These are phyloP conservation scores for Elymus sibiricus DNA, from an alignment of 176 grass and related monocot species.

Conservation along the genomic window DNA sequence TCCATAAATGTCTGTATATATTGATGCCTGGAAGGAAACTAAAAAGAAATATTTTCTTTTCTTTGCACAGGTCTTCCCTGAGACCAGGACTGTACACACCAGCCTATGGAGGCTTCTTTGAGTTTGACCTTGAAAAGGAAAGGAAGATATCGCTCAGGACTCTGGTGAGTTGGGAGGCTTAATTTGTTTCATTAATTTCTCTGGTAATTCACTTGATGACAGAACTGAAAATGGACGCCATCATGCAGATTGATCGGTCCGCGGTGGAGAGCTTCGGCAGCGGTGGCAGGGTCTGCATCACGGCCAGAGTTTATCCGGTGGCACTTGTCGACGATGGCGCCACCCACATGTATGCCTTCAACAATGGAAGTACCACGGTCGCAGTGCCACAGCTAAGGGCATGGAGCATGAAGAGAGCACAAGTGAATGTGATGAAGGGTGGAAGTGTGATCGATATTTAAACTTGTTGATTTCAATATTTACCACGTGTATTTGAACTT, in stretches of 20 bases:
- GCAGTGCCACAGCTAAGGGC: not conserved
- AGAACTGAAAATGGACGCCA: not conserved
- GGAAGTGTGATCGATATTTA: not conserved
- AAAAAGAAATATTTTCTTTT: not conserved
- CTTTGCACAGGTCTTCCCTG: not conserved
- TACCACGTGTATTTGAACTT: no score
- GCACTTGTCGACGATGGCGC: not conserved
- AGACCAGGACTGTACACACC: not conserved
- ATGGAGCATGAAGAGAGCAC: not conserved
- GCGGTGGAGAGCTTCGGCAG: not conserved
- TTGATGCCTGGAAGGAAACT: not conserved
- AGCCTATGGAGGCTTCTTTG: not conserved
- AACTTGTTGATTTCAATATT: no score
- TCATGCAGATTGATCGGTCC: not conserved
- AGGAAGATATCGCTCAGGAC: not conserved
- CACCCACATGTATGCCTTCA: not conserved
- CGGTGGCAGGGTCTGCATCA: not conserved
- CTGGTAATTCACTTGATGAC: not conserved
- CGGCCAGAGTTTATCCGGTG: not conserved
- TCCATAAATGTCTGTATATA: not conserved
- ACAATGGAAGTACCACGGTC: not conserved
- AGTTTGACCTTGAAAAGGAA: not conserved
- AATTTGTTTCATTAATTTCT: not conserved
- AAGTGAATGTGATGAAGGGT: not conserved
- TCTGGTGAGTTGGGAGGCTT: not conserved